phyloP scores from a whole-genome alignment of 2,329 filamentous ascomycete genomes.

The Cladosporium sp. region DNA sequence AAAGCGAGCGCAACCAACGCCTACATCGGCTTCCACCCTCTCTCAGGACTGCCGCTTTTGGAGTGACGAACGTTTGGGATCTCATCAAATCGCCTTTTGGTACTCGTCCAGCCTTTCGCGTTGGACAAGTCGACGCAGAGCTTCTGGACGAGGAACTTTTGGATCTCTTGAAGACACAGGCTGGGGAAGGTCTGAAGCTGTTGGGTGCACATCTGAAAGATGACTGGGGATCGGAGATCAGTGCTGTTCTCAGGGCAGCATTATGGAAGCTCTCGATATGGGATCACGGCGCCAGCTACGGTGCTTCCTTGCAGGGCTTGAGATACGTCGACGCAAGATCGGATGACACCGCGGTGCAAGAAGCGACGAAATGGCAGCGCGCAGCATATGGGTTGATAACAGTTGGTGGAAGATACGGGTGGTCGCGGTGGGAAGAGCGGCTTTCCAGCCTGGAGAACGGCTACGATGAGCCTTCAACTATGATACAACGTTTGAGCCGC shows the following conservation, averaged over 20 bases:
- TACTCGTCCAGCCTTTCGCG: slow-evolving; percentile 81
- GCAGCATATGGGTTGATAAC: slow-evolving; percentile 79
- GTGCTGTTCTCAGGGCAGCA: slow-evolving; percentile 71
- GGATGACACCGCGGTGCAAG: slow-evolving; percentile 49
- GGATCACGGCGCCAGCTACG: slow-evolving; percentile 95
- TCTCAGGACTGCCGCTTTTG: slow-evolving; percentile 51
- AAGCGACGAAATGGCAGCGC: slow-evolving; percentile 82
- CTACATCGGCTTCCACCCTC: slow-evolving; percentile 49
- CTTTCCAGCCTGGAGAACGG: slow-evolving; percentile 74
- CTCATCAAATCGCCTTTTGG: slow-evolving; percentile 71
- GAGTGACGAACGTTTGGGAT: slow-evolving; percentile 58
- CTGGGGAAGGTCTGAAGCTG: slow-evolving; percentile 84
- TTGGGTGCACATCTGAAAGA: slow-evolving; percentile 77
- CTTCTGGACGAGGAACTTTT: slow-evolving; percentile 91
- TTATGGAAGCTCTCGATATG: slow-evolving; percentile 95
- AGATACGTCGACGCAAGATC: slow-evolving; percentile 80
- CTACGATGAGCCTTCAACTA: slow-evolving; percentile 59
- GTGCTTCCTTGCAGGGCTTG: slow-evolving; percentile 87
- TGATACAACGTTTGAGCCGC: slow-evolving; percentile 60
- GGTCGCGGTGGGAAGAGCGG: slow-evolving; percentile 90
- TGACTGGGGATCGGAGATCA: slow-evolving; percentile 84
- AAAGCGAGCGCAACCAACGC: slow-evolving; percentile 28
- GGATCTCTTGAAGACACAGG: slow-evolving; percentile 79
- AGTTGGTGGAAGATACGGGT: slow-evolving; percentile 83
- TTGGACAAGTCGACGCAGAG: slow-evolving; percentile 95